A percentile compares a stretch with the other conserved stretches of the same genome.
phyloP scores from a whole-genome alignment of 2,329 filamentous ascomycete species.

The Chaetomium globosum region DNA sequence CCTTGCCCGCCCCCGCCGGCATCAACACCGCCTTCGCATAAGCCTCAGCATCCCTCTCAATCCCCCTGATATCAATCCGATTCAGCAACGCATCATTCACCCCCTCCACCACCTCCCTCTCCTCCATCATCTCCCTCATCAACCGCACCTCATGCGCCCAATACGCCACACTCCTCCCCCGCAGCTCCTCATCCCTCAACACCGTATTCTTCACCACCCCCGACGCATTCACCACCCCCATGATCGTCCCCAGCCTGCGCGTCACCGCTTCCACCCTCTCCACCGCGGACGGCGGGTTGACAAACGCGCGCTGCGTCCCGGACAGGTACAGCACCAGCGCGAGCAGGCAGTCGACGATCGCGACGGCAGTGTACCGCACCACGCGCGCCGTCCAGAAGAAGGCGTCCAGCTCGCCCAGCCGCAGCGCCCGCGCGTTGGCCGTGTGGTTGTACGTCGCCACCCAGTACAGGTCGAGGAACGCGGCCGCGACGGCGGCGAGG shows the following conservation, averaged over 20 bases:
- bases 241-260: conserved; percentile 59
- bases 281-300: conserved; percentile 60
- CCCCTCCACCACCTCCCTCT: conserved; percentile 71
- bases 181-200: conserved; percentile 70
- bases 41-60: conserved; percentile 65
- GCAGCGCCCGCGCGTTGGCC: conserved; percentile 63
- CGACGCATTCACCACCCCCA: conserved; percentile 70
- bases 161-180: conserved; percentile 68
- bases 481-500: conserved; percentile 61
- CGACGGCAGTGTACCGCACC: conserved; percentile 65
- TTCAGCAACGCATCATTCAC: conserved; percentile 68
- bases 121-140: conserved; percentile 76
- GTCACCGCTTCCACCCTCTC: conserved; percentile 67
- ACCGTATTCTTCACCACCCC: conserved; percentile 80
- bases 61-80: conserved; percentile 63
- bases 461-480: conserved; percentile 66
- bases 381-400: conserved; percentile 71
- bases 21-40: conserved; percentile 56
- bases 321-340: conserved; percentile 72
- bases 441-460: conserved; percentile 67
- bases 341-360: conserved; percentile 63
- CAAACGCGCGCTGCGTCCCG: conserved; percentile 77
- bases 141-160: conserved; percentile 77
- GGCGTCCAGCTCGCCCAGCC: conserved; percentile 65
- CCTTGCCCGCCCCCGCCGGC: conserved; percentile 30